These are phyloP conservation scores for Lactarius quietus DNA, from an alignment of 768 basidiomycete genomes.

Conservation along the genomic window DNA sequence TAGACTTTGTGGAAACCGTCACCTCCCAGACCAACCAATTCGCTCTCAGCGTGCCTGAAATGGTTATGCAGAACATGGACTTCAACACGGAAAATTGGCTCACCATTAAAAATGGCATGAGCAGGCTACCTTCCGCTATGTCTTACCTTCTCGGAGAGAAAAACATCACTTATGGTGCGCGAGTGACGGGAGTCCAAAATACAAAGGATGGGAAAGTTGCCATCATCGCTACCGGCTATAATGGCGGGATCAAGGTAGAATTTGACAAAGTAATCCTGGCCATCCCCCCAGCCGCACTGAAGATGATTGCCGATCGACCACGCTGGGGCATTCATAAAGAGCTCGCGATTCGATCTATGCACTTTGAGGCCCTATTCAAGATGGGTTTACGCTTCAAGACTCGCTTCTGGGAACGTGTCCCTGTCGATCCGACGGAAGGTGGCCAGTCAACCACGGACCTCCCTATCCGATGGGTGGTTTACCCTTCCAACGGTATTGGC, in stretches of 20 bases:
- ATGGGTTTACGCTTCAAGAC: constrained; percentile 27
- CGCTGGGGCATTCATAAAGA: constrained; percentile 25
- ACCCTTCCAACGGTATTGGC: constrained; percentile 22
- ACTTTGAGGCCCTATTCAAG: constrained; percentile 30
- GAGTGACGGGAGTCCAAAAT: background rate
- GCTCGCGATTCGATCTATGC: constrained; percentile 28
- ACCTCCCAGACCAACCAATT: constrained; percentile 30
- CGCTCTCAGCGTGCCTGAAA: constrained; percentile 28
- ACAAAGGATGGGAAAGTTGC: constrained; percentile 19
- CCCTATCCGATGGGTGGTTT: constrained; percentile 24
- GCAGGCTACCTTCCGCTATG: constrained; percentile 27
- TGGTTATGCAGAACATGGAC: constrained; percentile 29
- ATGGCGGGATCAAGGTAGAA: constrained; percentile 9
- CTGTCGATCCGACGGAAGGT: constrained; percentile 1
- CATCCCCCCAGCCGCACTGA: constrained; percentile 29
- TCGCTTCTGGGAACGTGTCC: constrained; percentile 26
- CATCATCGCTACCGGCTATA: constrained; percentile 6
- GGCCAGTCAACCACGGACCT: constrained; percentile 27
- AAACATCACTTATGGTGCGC: constrained; percentile 27
- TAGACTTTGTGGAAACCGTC: constrained; percentile 29
- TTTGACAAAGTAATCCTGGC: constrained; percentile 29
- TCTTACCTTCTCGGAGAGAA: constrained; percentile 23
- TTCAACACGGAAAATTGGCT: constrained; percentile 27
- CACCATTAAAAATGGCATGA: constrained; percentile 27
- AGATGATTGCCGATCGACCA: constrained; percentile 29